Conservation (phyloP, 805 yeast species). For the Metschnikowia shivogae region DNA sequence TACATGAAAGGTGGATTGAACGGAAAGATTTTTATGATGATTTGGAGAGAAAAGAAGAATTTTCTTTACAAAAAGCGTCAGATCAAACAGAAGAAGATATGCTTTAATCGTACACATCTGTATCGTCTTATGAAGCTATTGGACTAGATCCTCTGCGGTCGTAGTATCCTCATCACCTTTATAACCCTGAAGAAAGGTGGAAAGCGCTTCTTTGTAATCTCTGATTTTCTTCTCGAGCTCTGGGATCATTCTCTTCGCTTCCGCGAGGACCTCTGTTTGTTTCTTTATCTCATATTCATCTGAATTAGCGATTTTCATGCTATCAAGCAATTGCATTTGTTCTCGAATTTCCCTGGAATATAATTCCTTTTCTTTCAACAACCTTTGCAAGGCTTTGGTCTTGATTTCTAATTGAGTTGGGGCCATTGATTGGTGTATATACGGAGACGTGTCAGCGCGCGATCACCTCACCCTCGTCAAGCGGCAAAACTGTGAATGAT, state of each 20-base stretch:
- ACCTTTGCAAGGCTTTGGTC: constrained; percentile 60
- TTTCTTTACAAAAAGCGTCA: constrained; percentile 10
- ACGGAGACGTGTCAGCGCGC: background rate
- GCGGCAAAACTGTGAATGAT: no score
- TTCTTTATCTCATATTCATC: constrained; percentile 66
- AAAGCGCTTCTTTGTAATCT: constrained; percentile 36
- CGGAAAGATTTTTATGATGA: constrained; percentile 74
- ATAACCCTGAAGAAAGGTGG: constrained; percentile 34
- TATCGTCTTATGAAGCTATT: background rate
- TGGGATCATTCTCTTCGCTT: constrained; percentile 36
- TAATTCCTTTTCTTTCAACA: constrained; percentile 60
- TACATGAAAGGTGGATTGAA: constrained; percentile 95
- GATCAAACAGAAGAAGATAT: constrained; percentile 15
- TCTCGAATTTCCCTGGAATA: constrained; percentile 58
- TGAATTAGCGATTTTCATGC: constrained; percentile 42
- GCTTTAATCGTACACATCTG: background rate
- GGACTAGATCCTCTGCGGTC: constrained; percentile 22
- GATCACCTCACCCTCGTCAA: background rate
- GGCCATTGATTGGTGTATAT: constrained; percentile 41
- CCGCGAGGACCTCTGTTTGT: constrained; percentile 35
- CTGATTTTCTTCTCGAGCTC: constrained; percentile 18
- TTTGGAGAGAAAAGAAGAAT: constrained; percentile 25
- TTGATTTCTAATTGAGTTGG: constrained; percentile 72
- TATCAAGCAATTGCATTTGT: constrained; percentile 46
- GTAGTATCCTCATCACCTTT: constrained; percentile 32